These are phyloP conservation scores for Lodderomyces oxycetoniae DNA, from an alignment of 1,139 yeast genomes.

Conservation along the genomic window DNA sequence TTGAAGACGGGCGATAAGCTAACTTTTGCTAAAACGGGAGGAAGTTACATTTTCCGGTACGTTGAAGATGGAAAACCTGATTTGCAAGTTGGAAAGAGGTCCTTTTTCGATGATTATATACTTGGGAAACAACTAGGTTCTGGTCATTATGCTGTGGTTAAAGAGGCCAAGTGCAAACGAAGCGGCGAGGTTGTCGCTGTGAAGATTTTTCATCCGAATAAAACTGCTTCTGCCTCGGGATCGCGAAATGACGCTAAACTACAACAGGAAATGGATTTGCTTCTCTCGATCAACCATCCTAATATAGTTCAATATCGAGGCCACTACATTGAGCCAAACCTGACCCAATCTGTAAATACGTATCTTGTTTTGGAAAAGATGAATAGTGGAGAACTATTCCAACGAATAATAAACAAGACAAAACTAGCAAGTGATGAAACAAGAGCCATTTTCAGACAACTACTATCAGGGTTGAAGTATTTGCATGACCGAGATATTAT, in stretches of 20 bases:
- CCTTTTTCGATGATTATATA: constrained; percentile 59
- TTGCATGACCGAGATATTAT: constrained; percentile 73
- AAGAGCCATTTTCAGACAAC: constrained; percentile 53
- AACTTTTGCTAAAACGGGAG: constrained; percentile 55
- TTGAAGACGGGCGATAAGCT: constrained; percentile 62
- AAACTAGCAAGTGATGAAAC: constrained; percentile 59
- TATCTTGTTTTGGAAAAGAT: constrained; percentile 69
- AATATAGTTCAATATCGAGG: constrained; percentile 66
- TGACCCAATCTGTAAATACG: constrained; percentile 50
- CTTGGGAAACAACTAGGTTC: constrained; percentile 62
- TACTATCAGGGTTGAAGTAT: constrained; percentile 58
- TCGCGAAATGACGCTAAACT: constrained; percentile 48
- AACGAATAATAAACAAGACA: constrained; percentile 61
- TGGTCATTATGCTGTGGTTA: constrained; percentile 77
- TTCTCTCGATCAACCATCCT: constrained; percentile 63
- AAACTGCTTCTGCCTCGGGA: constrained; percentile 19
- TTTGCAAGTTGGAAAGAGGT: constrained; percentile 12
- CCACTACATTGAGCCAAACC: constrained; percentile 64
- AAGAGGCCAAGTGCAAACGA: constrained; percentile 55
- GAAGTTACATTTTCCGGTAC: constrained; percentile 55
- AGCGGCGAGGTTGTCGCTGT: constrained; percentile 66
- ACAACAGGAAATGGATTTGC: constrained; percentile 62
- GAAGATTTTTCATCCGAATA: constrained; percentile 70
- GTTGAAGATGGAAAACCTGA: constrained; percentile 17
- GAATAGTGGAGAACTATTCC: constrained; percentile 71